Evolutionary conservation across 208 protist genomes (phyloP), one percentile per base, ranked within the genome.

Genomic region (Porcisia hertigi): DNA sequence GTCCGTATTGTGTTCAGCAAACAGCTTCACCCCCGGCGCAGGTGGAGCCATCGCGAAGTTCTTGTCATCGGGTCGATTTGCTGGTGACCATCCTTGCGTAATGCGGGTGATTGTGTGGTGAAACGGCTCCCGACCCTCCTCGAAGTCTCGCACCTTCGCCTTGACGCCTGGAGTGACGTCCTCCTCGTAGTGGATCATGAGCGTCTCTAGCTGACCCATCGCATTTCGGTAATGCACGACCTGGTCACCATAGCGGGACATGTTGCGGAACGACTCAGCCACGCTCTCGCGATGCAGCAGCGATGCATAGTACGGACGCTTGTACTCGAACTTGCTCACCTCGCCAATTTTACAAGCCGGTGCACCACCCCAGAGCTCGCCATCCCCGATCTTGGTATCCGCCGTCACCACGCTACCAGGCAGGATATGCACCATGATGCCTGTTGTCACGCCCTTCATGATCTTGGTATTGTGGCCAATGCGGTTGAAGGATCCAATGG

Each of bases 381-480:
- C 91, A 71, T 97, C 91, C 25, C 83, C 82, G 64, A 97, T 95
- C 66, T 94, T 86, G 12, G 91, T 97, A 74, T 97, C 91, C 8
- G 83, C 74, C 36, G 88, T 93, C 14, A 97, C 89, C 75, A 97
- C 83, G 71, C 91, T 95, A 34, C 93, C 93, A 43, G 93, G 93
- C 14, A 97, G 81, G 72, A 97, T 95, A 80, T 97, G 93, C 57
- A 92, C 93, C 91, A 95, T 94, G 66, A 92, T 88, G 62, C 91
- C 93, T 2, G 93, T 97, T n/a, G 88, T 94, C 18, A 94, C 93
- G 47, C 93, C 93, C 80, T 97, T 97, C 88, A 97, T 88, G 69
- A 97, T 94, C 76, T 95, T 94, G 25, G 86, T 90, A 75, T 92
- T 92, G 83, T 97, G 93, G 6, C 93, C 91, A 60, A 97, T 95